Evolutionary conservation across 345 rosid genomes (phyloP), one percentile per base, ranked within the genome.

Genomic region (Jatropha curcas): DNA sequence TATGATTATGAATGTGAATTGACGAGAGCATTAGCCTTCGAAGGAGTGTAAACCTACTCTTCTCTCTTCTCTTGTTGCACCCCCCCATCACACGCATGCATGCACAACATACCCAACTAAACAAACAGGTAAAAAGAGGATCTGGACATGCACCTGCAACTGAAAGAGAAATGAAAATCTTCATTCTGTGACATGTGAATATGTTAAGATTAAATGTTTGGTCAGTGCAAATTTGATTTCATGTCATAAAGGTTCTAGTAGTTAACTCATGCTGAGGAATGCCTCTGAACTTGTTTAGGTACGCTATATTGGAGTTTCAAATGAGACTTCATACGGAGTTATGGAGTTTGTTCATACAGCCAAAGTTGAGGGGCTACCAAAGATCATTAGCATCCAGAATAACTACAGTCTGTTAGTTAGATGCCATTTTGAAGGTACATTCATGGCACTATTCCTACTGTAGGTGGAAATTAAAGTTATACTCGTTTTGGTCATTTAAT

Each of bases 291-390:
- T 74, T 68, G 28, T 73, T 67, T 77, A 94, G 98, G 84, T 94
- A 52, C 92, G 97, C 56, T 89, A 90, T 48, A 84, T 94, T 5
- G 98, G 97, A 71, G 90, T 94, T 79, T 92, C 98, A 31, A 92
- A 90, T 67, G 97, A 94, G 86, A 87, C 94, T 59, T 88, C 98
- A 31, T 94, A 82, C 74, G 98, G 98, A 72, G 93, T 94, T 33
- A 94, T 92, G 98, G 97, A 90, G 87, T 92, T 94, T 79, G 90
- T 90, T 71, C 88, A 86, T 79, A 88, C 97, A 14, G 89, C 97
- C 63, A 85, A 87, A 89, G 83, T 79, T 24, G 92, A 86, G 79
- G 98, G 93, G 67, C 81, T 94, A 33, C 93, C 97, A 48, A 92
- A 94, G 88, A 94, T 94, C 34, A 86, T 92, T 63, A 94, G 98